Conservation (phyloP, 2,329 filamentous ascomycete genomes). For the Fusarium cyanostomum region DNA sequence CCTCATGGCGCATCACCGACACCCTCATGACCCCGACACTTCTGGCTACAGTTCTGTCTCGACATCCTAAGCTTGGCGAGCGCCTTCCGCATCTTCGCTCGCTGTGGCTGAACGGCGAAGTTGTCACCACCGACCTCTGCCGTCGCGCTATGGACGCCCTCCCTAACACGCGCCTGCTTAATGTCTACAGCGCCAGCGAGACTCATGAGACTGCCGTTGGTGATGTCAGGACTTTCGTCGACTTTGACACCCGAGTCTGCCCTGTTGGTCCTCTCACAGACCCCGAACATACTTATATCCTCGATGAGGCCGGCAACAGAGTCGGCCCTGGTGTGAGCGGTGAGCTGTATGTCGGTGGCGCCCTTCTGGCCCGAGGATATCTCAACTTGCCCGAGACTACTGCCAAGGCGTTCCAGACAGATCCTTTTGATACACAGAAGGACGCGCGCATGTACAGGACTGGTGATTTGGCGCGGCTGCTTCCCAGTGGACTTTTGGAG, state of each 20-base stretch:
- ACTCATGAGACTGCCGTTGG: constrained; percentile 84
- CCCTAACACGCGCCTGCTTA: constrained; percentile 75
- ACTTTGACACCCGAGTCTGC: constrained; percentile 71
- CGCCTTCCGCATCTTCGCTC: constrained; percentile 73
- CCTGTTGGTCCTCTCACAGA: constrained; percentile 78
- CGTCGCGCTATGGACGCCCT: constrained; percentile 73
- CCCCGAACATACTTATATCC: constrained; percentile 74
- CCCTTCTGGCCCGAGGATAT: constrained; percentile 78
- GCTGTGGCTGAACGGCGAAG: constrained; percentile 84
- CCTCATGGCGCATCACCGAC: constrained; percentile 74
- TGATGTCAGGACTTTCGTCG: constrained; percentile 74
- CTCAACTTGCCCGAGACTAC: constrained; percentile 83
- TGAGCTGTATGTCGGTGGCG: constrained; percentile 80
- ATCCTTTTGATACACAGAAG: constrained; percentile 68
- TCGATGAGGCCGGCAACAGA: constrained; percentile 73
- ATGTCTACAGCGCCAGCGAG: constrained; percentile 85
- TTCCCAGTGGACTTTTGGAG: constrained; percentile 74
- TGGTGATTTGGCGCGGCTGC: constrained; percentile 74
- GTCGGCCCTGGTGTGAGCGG: constrained; percentile 71
- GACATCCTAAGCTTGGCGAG: constrained; percentile 71
- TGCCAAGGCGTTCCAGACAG: constrained; percentile 73
- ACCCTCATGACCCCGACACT: constrained; percentile 87
- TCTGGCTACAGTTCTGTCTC: constrained; percentile 75
- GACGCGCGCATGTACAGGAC: constrained; percentile 79
- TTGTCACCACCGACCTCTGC: constrained; percentile 81